Evolutionary conservation across 768 basidiomycete species (phyloP), one percentile per base, ranked within the genome.

Genomic region (Rhodocollybia butyracea): DNA sequence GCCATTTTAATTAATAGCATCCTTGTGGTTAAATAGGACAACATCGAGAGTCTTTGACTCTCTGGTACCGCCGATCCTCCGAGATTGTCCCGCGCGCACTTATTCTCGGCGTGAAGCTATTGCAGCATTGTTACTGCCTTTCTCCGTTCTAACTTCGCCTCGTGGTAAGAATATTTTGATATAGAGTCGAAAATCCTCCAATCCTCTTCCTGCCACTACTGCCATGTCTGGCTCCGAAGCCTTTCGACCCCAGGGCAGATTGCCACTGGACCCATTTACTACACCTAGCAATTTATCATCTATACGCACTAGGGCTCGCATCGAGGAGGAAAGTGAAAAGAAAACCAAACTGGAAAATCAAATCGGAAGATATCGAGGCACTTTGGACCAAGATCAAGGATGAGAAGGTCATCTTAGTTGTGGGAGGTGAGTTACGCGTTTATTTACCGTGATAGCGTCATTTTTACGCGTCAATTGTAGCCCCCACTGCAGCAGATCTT

Each of bases 401-500:
- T 26, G 34, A 22, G 13, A 34, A 34, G 32, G 34, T 50, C 32
- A 24, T 50, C 15, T 17, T 50, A 24, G 48, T 50, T 1, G 17
- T 50, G 17, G 48, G 48, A 34, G 31, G 48, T 38, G 48, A 22
- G 34, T 39, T 34, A 19, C 7, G 26, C 17, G n/a, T 32, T 19
- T 50, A 2, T 38, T 17, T 13, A 15, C 34, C 22, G 34, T 19
- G 17, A 47, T 38, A 38, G 21, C 29, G 26, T 50, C 1, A 17
- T 40, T 11, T 27, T 52, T 31, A 27, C 55, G 41, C 36, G 31
- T 19, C 31, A 12, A 12, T n/a, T 19, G 38, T 57, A 73, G 74
- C 72, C 2, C 75, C 76, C 0, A 56, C 64, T 0, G 55, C 57
- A 17, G 51, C 63, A 12, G 75, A 75, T 57, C 63, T 80, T 17